Base-by-base conservation (phyloP, 2,329 filamentous ascomycete genomes). In the Colletotrichum sp. region DNA sequence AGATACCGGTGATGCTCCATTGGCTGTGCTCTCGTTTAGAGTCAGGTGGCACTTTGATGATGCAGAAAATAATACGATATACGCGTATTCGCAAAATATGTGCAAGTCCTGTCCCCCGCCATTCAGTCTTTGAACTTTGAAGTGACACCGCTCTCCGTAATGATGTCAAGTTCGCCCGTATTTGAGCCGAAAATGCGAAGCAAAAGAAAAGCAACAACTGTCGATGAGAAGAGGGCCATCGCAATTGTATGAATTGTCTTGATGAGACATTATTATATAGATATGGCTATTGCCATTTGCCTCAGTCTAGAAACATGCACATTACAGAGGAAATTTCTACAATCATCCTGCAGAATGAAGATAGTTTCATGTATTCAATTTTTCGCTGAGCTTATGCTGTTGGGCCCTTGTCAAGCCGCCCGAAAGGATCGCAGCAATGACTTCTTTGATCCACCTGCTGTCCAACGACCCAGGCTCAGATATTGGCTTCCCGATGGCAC, bases 401-500 rank as follows among this genome's bases (percentile, higher is more conserved):
- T 10, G 2, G 8, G 21, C 15, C 3, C 5, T 28, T 59, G 55
- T 8, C 55, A 59, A 4, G 55, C 55, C 18, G n/a, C n/a, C n/a
- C n/a, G 10, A 13, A 10, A 49, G 6, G 6, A 49, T 10, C 10
- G n/a, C 44, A 7, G n/a, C 1, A 49, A 30, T 4, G 24, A 52
- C 65, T 96, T 91, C 86, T 90, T 94, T 4, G 94, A 69, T 13
- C 67, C 67, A 15, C 49, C 34, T 30, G 15, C 55, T 28, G 36
- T 16, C 21, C 36, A 71, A 26, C 75, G 79, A 2, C 78, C 79
- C 9, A 77, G 69, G 18, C 80, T 81, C 75, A 76, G 79, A 30
- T 81, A 80, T 72, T 81, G 81, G 81, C 76, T 82, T 34, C 81
- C 81, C 1, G 80, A 82, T 63, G 80, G 78, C 16, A 78, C 74